These are phyloP conservation scores for Zoysia japonica DNA, from an alignment of 176 grass and related monocot genomes.

Conservation along the genomic window DNA sequence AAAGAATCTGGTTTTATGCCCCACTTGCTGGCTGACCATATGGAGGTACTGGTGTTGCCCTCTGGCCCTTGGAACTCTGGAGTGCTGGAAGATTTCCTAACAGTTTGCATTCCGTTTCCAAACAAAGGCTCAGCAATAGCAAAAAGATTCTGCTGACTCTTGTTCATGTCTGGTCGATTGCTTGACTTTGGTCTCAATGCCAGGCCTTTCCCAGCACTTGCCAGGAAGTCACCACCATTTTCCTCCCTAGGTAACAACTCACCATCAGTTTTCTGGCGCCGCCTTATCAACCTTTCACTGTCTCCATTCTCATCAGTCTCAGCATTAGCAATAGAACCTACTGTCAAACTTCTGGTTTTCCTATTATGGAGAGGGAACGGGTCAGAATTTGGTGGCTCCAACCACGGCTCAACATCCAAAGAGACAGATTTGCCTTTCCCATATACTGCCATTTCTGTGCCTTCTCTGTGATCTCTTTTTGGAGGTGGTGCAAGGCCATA, in stretches of 20 bases:
- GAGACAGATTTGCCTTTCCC: slow-evolving; percentile 51
- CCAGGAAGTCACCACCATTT: slow-evolving; percentile 49
- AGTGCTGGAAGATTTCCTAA: slow-evolving; percentile 92
- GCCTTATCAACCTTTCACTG: slow-evolving; percentile 55
- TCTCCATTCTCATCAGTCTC: slow-evolving; percentile 60
- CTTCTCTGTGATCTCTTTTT: slow-evolving; percentile 41
- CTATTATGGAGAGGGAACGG: slow-evolving; percentile 47
- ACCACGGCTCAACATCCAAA: slow-evolving; percentile 61
- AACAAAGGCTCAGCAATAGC: slow-evolving; percentile 51
- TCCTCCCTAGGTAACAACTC: slow-evolving; percentile 60
- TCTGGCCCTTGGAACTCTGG: slow-evolving; percentile 84
- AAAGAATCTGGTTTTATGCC: slow-evolving; percentile 75
- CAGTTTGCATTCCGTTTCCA: slow-evolving; percentile 50
- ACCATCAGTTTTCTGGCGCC: slow-evolving; percentile 69
- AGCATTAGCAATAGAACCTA: slow-evolving; percentile 48
- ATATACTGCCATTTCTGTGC: slow-evolving; percentile 56
- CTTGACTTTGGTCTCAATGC: slow-evolving; percentile 70
- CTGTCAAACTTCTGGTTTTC: slow-evolving; percentile 49
- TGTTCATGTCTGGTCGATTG: slow-evolving; percentile 58
- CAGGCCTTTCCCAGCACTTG: slow-evolving; percentile 70
- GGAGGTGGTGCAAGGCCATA: slow-evolving; percentile 72
- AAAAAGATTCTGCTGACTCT: slow-evolving; percentile 66
- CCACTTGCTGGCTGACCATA: slow-evolving; percentile 73
- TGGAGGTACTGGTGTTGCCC: slow-evolving; percentile 54
- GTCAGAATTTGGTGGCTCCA: slow-evolving; percentile 58